Conservation (phyloP, 352 stramenopile genomes). For the Globisporangium cystogenes region DNA sequence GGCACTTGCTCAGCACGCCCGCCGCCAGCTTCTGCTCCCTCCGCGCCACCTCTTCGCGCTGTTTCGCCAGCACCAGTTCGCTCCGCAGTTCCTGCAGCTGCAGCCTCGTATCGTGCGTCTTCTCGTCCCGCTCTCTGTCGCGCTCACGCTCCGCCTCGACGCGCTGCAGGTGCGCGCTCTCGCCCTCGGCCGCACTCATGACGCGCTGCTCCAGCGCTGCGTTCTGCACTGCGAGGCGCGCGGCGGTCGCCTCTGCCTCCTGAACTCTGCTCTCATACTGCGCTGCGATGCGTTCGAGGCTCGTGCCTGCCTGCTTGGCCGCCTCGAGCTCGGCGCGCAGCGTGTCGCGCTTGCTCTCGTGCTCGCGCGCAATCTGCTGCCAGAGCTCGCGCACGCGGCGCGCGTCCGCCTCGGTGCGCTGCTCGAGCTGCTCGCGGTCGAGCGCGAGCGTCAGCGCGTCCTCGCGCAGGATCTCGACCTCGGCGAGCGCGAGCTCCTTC, state of each 20-base stretch:
- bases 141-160: slow-evolving; percentile 31
- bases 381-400: slow-evolving; percentile 70
- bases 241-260: slow-evolving; percentile 29
- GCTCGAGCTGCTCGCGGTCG: slow-evolving; percentile 55
- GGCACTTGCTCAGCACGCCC: slow-evolving; percentile 20
- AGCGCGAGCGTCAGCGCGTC: slow-evolving; percentile 32
- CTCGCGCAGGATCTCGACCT: slow-evolving; percentile 42
- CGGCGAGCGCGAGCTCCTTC: slow-evolving; percentile 42
- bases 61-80: slow-evolving; percentile 28
- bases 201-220: slow-evolving; percentile 32
- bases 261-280: slow-evolving; percentile 25
- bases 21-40: slow-evolving; percentile 42
- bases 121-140: slow-evolving; percentile 25
- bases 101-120: slow-evolving; percentile 24
- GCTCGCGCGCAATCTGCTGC: slow-evolving; percentile 69
- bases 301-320: slow-evolving; percentile 18
- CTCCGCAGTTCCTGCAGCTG: slow-evolving; percentile 40
- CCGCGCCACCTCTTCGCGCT: slow-evolving; percentile 39
- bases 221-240: slow-evolving; percentile 31
- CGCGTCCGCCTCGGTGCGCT: slow-evolving; percentile 66
- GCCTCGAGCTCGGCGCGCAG: slow-evolving; percentile 38
- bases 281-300: slow-evolving; percentile 14
- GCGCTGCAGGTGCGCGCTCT: slow-evolving; percentile 22
- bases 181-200: slow-evolving; percentile 22
- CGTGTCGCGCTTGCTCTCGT: slow-evolving; percentile 46